These are phyloP conservation scores for Discostella stelligera DNA, from an alignment of 352 stramenopile genomes.

Conservation along the genomic window DNA sequence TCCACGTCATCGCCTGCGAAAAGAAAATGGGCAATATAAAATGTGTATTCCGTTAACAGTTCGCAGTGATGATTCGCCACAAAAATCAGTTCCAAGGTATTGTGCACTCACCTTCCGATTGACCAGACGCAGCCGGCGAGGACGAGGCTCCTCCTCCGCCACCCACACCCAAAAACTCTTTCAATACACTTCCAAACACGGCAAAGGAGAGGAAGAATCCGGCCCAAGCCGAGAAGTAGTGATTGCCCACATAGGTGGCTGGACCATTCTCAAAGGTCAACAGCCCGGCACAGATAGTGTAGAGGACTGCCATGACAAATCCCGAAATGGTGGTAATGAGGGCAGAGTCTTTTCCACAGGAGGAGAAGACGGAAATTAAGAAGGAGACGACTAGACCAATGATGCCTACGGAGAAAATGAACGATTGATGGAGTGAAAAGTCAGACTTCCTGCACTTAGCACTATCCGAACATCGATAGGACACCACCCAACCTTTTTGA, in stretches of 20 bases:
- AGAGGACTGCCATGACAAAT: slow-evolving; percentile 45
- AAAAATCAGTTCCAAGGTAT: background rate
- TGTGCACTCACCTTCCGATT: slow-evolving; percentile 11
- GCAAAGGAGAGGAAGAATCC: slow-evolving; percentile 53
- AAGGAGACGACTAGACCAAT: slow-evolving; percentile 46
- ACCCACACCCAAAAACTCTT: slow-evolving; percentile 49
- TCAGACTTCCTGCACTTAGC: too few relatives aligned
- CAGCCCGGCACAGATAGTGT: slow-evolving; percentile 46
- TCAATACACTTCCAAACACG: slow-evolving; percentile 55
- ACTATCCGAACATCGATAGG: too few relatives aligned
- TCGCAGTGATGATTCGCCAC: too few relatives aligned
- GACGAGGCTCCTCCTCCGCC: background rate
- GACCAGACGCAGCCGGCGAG: background rate
- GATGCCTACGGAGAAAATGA: slow-evolving; percentile 18
- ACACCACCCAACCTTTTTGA: too few relatives aligned
- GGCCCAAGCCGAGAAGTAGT: slow-evolving; percentile 53
- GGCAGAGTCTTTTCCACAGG: slow-evolving; percentile 47
- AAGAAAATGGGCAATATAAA: background rate
- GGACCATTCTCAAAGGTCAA: slow-evolving; percentile 50
- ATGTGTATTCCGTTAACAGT: background rate
- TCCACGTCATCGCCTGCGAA: slow-evolving; percentile 32
- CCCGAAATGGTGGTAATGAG: slow-evolving; percentile 45
- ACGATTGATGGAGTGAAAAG: too few relatives aligned
- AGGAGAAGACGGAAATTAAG: slow-evolving; percentile 50
- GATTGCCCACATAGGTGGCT: slow-evolving; percentile 45